Evolutionary conservation across 257 asterid species (phyloP), one percentile per base, ranked within the genome.

Genomic region (Solanum commersonii): DNA sequence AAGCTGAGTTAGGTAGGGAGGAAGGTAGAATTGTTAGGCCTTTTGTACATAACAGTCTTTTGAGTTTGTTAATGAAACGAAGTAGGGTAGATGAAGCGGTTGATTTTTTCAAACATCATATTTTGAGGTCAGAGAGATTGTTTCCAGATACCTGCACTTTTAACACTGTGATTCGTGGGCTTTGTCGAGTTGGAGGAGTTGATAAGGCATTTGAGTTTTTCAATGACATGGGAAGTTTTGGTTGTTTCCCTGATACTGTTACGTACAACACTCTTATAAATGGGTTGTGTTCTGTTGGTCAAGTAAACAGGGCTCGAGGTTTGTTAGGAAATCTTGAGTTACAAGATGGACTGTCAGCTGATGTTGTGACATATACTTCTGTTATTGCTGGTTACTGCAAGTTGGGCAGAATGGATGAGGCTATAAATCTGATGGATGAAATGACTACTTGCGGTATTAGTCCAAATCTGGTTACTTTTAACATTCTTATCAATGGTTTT

Each of bases 331-430:
- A 92, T 87, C 89, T 96, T 85, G 92, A 93, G 78, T 73, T 76
- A 4, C 93, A 86, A 42, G 84, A 87, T 52, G 94, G 90, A 87
- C 81, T 93, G 78, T 87, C 93, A 35, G 96, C 99, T 5, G 95
- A 97, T 89, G 98, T 91, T 13, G 95, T 91, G 91, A 94, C 97
- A 22, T 97, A 91, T 92, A 95, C 98, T 68, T 91, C 99, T 2
- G 88, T 95, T 77, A 94, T 97, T 77, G 93, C 95, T 42, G 98
- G 98, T 87, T 92, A 91, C 88, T 94, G 98, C 93, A 97, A 94
- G 92, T 84, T 89, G 65, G 95, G 95, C 74, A 90, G 91, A 90
- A 92, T 91, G 95, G 94, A 92, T 81, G 89, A 89, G 68, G 99
- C 98, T 78, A 83, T 78, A 63, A 37, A 87, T 70, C 91, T 95